phyloP scores from a whole-genome alignment of 176 grass and related monocot genomes.

The Phragmites australis region DNA sequence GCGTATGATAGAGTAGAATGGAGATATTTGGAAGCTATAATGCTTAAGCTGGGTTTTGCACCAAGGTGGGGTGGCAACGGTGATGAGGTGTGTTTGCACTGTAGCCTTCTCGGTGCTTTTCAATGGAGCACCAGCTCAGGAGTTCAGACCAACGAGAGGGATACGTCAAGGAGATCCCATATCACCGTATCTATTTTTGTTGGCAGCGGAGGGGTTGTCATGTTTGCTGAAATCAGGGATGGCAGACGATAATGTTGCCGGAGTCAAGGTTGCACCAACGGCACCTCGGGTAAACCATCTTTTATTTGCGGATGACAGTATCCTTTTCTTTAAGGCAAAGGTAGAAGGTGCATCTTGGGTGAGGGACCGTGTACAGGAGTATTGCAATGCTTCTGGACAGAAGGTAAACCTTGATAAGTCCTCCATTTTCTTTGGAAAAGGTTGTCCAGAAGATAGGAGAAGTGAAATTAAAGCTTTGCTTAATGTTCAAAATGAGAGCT shows the following conservation, averaged over 20 bases:
- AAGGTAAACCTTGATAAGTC: too few species aligned
- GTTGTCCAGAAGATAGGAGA: too few species aligned
- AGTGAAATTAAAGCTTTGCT: too few species aligned
- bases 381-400: too few species aligned
- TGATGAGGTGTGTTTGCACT: background rate
- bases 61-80: background rate
- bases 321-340: background rate
- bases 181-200: too few species aligned
- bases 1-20: background rate
- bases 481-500: too few species aligned
- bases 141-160: background rate
- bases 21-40: background rate
- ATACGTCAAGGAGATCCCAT: too few species aligned
- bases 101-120: background rate
- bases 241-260: too few species aligned
- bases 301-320: background rate
- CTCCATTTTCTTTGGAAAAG: too few species aligned
- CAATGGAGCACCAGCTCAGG: background rate
- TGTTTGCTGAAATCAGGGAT: too few species aligned
- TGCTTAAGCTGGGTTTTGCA: background rate
- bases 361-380: background rate
- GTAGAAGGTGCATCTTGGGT: background rate
- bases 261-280: background rate
- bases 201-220: too few species aligned
- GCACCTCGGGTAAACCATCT: background rate